phyloP scores from a whole-genome alignment of 139 green algal species.

The Coelastrella sp. region DNA sequence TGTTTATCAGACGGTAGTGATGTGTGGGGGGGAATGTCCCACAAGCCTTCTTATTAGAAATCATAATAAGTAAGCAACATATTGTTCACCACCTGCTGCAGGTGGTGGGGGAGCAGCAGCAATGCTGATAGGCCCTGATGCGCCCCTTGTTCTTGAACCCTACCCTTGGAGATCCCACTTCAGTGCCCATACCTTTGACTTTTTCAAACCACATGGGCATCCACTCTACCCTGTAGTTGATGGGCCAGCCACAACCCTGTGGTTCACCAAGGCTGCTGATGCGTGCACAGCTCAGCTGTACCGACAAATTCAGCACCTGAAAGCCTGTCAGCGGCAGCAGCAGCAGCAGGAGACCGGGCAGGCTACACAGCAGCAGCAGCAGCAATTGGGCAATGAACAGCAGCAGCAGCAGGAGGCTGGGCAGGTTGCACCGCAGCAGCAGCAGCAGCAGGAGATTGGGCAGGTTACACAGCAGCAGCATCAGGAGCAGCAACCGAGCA shows the following conservation, averaged over 20 bases:
- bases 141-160: slow-evolving; percentile 81
- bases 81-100: slow-evolving; percentile 34
- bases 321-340: not conserved
- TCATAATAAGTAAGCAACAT: no score
- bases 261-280: slow-evolving; percentile 51
- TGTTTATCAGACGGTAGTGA: no score
- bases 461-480: slow-evolving; percentile 20
- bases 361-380: slow-evolving; percentile 26
- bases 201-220: slow-evolving; percentile 81
- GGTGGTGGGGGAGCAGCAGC: slow-evolving; percentile 86
- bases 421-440: slow-evolving; percentile 22
- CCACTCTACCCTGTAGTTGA: slow-evolving; percentile 74
- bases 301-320: not conserved
- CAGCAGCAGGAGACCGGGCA: slow-evolving; percentile 2
- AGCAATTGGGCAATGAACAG: not conserved
- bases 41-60: no score
- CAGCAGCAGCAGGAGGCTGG: slow-evolving; percentile 25
- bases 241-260: slow-evolving; percentile 44
- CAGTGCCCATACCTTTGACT: slow-evolving; percentile 80
- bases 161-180: slow-evolving; percentile 65
- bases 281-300: slow-evolving; percentile 23
- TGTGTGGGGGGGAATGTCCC: no score
- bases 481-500: not conserved
- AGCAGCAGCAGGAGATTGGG: not conserved
- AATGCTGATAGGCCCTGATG: slow-evolving; percentile 87